These are phyloP conservation scores for Paecilomyces sp. DNA, from an alignment of 2,329 filamentous ascomycete species.

Conservation along the genomic window DNA sequence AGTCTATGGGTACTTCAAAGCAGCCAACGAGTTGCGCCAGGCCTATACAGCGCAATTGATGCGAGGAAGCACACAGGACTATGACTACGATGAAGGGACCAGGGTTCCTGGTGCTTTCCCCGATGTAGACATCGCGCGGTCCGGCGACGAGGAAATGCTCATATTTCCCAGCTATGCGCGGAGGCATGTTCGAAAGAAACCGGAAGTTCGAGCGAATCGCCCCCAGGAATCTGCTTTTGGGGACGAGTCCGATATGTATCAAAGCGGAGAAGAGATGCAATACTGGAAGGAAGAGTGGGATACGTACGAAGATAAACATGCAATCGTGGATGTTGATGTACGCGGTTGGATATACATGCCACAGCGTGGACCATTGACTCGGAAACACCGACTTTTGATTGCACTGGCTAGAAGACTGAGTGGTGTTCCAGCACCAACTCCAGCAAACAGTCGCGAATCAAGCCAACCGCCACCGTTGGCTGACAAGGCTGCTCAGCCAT, in stretches of 20 bases:
- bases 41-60: slow-evolving; percentile 54
- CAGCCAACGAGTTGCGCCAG: slow-evolving; percentile 65
- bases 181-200: slow-evolving; percentile 52
- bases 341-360: slow-evolving; percentile 92
- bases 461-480: slow-evolving; percentile 18
- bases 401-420: slow-evolving; percentile 81
- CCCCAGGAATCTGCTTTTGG: slow-evolving; percentile 18
- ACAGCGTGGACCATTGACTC: slow-evolving; percentile 73
- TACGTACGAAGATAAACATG: slow-evolving; percentile 70
- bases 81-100: slow-evolving; percentile 38
- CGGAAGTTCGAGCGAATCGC: slow-evolving; percentile 29
- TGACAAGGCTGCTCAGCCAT: slow-evolving; percentile 39
- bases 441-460: slow-evolving; percentile 10
- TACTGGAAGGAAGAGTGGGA: slow-evolving; percentile 78
- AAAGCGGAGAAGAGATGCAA: slow-evolving; percentile 54
- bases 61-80: slow-evolving; percentile 37
- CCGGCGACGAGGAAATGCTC: slow-evolving; percentile 85
- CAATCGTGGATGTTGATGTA: slow-evolving; percentile 88
- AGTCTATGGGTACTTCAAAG: slow-evolving; percentile 65
- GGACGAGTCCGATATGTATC: slow-evolving; percentile 33
- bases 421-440: slow-evolving; percentile 66
- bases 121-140: slow-evolving; percentile 70
- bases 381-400: slow-evolving; percentile 79
- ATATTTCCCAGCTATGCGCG: slow-evolving; percentile 92
- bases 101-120: slow-evolving; percentile 72